Evolutionary conservation across 192 early-diverging fungal genomes (phyloP).

Genomic region (Umbelopsis sp.): DNA sequence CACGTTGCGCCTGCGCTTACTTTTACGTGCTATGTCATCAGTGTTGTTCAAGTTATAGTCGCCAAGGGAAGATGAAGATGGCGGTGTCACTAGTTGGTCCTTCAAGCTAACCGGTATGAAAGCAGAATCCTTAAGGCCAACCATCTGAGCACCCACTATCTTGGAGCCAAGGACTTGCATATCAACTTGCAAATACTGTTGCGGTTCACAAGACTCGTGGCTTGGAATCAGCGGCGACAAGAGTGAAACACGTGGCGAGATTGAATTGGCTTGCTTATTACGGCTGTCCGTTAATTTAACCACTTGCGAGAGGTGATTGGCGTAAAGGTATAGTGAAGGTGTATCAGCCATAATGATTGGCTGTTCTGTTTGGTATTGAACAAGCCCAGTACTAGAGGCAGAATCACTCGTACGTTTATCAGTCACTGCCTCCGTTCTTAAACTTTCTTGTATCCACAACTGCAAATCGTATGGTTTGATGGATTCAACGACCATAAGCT

Average conservation of each 20-base stretch:
- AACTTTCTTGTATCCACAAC: slow-evolving; percentile 29
- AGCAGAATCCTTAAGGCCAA: slow-evolving; percentile 3
- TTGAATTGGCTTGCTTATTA: slow-evolving; percentile 35
- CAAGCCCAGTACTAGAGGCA: slow-evolving; percentile 22
- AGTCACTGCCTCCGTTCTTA: background rate
- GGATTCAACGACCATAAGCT: slow-evolving; percentile 35
- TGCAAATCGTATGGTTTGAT: slow-evolving; percentile 31
- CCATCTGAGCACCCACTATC: slow-evolving; percentile 42
- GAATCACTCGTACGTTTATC: slow-evolving; percentile 20
- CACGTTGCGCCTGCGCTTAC: slow-evolving; percentile 15
- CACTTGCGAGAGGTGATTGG: slow-evolving; percentile 33
- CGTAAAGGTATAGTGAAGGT: slow-evolving; percentile 34
- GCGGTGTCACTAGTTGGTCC: background rate
- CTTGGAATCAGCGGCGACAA: slow-evolving; percentile 36
- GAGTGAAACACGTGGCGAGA: slow-evolving; percentile 36
- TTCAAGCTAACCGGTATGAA: slow-evolving; percentile 1
- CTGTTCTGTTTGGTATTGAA: slow-evolving; percentile 33
- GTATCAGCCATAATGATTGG: slow-evolving; percentile 33
- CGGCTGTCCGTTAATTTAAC: slow-evolving; percentile 24
- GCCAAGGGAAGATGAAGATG: background rate
- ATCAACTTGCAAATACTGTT: slow-evolving; percentile 68
- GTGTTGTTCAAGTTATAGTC: background rate
- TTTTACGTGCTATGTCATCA: slow-evolving; percentile 9
- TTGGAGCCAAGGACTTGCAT: slow-evolving; percentile 69
- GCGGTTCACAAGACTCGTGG: slow-evolving; percentile 30